A percentile compares a stretch with the other conserved stretches of the same genome.
Evolutionary conservation across 148 eudicot genomes (phyloP).

Genomic region (Cornus kousa): DNA sequence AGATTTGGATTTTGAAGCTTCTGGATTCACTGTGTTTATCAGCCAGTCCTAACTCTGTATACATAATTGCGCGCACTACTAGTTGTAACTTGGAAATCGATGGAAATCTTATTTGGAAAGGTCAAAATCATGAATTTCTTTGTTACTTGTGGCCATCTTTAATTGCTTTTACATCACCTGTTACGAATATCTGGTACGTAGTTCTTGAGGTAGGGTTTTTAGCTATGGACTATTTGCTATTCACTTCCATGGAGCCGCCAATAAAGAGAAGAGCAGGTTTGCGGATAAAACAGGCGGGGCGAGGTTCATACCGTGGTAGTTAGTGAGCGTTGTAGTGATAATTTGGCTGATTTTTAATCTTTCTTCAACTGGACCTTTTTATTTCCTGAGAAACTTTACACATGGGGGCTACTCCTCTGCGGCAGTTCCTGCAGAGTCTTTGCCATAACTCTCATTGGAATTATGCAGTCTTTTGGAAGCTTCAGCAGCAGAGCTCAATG

Average conservation of each 20-base stretch:
- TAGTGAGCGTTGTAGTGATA: conserved; percentile 24
- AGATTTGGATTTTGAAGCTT: conserved; percentile 13
- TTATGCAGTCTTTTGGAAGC: conserved; percentile 85
- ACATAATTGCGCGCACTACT: neutral
- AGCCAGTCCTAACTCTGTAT: neutral
- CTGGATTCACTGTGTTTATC: neutral
- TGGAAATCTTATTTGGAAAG: conserved; percentile 13
- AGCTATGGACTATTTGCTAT: conserved; percentile 13
- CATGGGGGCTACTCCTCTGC: conserved; percentile 40
- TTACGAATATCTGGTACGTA: neutral
- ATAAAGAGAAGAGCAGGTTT: conserved; percentile 52
- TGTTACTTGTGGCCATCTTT: conserved; percentile 1
- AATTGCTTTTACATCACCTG: neutral
- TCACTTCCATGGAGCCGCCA: conserved; percentile 44
- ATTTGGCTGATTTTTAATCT: conserved; percentile 18
- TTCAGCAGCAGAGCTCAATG: conserved; percentile 46
- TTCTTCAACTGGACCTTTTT: conserved; percentile 18
- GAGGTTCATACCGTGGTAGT: conserved; percentile 56
- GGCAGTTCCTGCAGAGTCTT: conserved; percentile 41
- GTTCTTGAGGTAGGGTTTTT: conserved; percentile 15
- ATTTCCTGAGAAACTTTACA: conserved; percentile 14
- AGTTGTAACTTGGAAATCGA: neutral
- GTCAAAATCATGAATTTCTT: conserved; percentile 4
- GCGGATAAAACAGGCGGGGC: conserved; percentile 50
- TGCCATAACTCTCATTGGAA: conserved; percentile 63